Base-by-base conservation (phyloP, 1,139 yeast genomes). In the Nakaseomyces bracarensis region DNA sequence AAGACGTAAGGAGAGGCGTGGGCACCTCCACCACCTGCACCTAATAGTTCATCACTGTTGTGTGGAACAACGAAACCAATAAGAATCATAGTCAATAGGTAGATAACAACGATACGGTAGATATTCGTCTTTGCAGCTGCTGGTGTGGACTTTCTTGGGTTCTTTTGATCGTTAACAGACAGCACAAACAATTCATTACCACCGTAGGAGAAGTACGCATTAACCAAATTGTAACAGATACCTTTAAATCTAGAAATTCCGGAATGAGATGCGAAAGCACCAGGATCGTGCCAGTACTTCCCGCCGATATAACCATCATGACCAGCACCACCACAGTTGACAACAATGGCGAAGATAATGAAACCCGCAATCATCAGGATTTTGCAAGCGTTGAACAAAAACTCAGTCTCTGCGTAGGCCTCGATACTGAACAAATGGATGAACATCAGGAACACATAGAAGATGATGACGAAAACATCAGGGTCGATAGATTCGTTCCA, bases 171-270 rank as follows among this genome's bases (percentile, higher is more conserved):
- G 31, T 93, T 87, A 30, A 94, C 91, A 30, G 94, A 86, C 51
- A 87, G 70, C 42, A 91, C 95, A 46, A 81, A 79, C 55, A 81
- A 68, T 65, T 84, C 94, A 36, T 83, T 77, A 55, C 94, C 93
- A 42, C 87, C 86, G 55, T 82, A 81, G 4, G 95, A 77, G 66
- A 84, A 86, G 22, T 93, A 89, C 28, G 93, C 91, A 26, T 81
- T 75, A 39, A 86, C 84, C 53, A 87, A 81, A 22, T 81, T 85
- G 14, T 82, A 71, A 57, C 89, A 79, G 28, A 85, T 78, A 52
- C 96, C 95, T 60, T 85, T 84, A 68, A 74, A 83, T 49, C 51
- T 50, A 18, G 50, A 46, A 26, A 48, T 43, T 23, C 39, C 36
- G 13, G 49, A 39, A 14, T 48, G 47, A 19, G 53, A 46, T 6